Base-by-base conservation (phyloP, 345 rosid genomes). In the Camelina laxa region DNA sequence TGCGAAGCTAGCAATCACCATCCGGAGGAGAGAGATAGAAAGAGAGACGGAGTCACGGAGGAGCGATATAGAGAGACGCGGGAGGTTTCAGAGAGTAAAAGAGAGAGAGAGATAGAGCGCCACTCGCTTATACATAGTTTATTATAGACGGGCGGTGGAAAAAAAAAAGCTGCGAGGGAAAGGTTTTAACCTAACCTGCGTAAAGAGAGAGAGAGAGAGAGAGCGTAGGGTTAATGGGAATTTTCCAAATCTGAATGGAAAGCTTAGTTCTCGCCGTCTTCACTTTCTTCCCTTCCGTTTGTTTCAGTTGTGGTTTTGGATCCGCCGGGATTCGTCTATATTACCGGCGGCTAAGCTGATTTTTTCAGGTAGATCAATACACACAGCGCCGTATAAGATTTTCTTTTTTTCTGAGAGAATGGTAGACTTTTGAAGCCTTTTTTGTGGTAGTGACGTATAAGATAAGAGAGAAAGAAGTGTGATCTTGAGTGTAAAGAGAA, bases 201-300 rank as follows among this genome's bases (percentile, higher is more conserved):
- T 45, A 57, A 76, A 81, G 55, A 33, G 36, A 27, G 30, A 27
- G 5, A 27, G 30, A 27, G 5, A 27, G 30, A 27, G 30, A 33
- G 36, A 80, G 60, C 82, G 82, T 83, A 77, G 81, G 83, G 72
- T 81, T 60, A 27, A 83, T 67, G 77, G 70, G 38, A 85, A 79
- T 69, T 66, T 80, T 79, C 82, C 83, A 82, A 87, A 74, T 84
- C 86, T 85, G 88, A 79, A 89, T 86, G 87, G 87, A 78, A 82
- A 77, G 80, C 84, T 87, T 82, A 80, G 63, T 75, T 67, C 75
- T 81, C 69, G 63, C 62, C 81, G 82, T 47, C 68, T 75, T 79
- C 54, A 73, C 79, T 63, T 44, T 22, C 1, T 44, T 72, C 83
- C 67, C 81, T 80, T 80, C 80, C 77, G 44, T 73, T 49, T 48